A percentile compares a stretch with the other conserved stretches of the same genome.
Evolutionary conservation across 2,329 filamentous ascomycete genomes (phyloP).

Genomic region (Chaetomium olivaceum): DNA sequence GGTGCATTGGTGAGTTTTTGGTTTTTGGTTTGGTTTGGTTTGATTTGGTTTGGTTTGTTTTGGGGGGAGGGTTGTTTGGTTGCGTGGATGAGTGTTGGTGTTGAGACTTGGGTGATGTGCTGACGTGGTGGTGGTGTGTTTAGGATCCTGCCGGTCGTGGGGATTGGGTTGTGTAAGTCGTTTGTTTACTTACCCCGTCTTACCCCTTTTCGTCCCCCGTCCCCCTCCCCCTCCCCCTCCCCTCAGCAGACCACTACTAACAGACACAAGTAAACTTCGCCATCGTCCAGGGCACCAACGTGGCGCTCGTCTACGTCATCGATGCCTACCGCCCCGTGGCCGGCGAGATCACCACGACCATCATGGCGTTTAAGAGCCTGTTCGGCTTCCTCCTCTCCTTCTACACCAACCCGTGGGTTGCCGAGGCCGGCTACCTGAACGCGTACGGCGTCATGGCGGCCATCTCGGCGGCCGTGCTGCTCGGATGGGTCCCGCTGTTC

Average conservation of each 20-base stretch:
- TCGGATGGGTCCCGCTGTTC: conserved; percentile 53
- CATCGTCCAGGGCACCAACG: conserved; percentile 56
- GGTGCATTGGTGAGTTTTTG: neutral
- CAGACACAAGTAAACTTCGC: conserved; percentile 53
- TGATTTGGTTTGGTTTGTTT: neutral
- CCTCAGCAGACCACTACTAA: neutral
- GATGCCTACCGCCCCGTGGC: conserved; percentile 59
- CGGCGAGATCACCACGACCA: conserved; percentile 55
- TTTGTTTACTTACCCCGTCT: neutral
- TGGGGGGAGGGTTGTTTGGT: neutral
- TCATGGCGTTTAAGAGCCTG: conserved; percentile 56
- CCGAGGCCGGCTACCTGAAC: conserved; percentile 49
- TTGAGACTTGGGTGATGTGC: neutral
- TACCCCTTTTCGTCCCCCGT: neutral
- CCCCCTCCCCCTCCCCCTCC: no score
- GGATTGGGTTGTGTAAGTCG: neutral
- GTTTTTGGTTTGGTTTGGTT: neutral
- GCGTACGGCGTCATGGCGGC: conserved; percentile 60
- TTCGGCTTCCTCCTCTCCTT: conserved; percentile 62
- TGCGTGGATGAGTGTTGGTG: neutral
- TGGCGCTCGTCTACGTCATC: conserved; percentile 58
- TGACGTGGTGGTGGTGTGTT: neutral
- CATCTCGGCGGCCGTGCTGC: conserved; percentile 49
- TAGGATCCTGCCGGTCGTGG: neutral
- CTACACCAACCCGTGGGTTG: conserved; percentile 61